These are phyloP conservation scores for Fusarium pseudograminearum DNA, from an alignment of 2,329 filamentous ascomycete species.

Conservation along the genomic window DNA sequence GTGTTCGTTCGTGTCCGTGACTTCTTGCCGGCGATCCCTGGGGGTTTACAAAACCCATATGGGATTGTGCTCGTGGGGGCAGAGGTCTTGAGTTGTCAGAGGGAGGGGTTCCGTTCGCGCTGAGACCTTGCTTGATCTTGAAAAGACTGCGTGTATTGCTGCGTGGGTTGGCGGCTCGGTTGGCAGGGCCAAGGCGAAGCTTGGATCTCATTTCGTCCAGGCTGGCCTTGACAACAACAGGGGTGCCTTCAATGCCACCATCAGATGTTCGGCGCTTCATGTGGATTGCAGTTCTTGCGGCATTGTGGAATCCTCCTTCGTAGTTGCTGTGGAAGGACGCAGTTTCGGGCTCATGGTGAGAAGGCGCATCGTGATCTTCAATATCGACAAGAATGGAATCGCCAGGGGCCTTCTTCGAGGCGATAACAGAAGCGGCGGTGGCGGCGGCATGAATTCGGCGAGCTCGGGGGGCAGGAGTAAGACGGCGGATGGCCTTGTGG, in stretches of 20 bases:
- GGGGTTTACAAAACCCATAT: constrained; percentile 36
- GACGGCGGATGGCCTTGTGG: constrained; percentile 94
- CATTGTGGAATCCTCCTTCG: constrained; percentile 56
- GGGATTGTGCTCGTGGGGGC: constrained; percentile 41
- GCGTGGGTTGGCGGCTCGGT: constrained; percentile 71
- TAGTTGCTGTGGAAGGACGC: constrained; percentile 57
- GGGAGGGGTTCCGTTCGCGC: constrained; percentile 19
- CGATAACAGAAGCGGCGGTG: constrained; percentile 48
- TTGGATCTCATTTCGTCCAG: constrained; percentile 73
- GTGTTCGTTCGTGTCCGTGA: constrained; percentile 48
- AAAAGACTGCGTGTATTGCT: constrained; percentile 72
- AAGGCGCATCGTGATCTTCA: constrained; percentile 56
- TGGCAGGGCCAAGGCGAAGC: constrained; percentile 75
- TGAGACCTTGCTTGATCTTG: constrained; percentile 70
- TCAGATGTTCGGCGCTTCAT: constrained; percentile 71
- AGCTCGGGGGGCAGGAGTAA: constrained; percentile 84
- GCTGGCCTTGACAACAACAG: constrained; percentile 69
- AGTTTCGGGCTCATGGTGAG: constrained; percentile 43
- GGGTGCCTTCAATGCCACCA: constrained; percentile 60
- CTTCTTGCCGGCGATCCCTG: constrained; percentile 4
- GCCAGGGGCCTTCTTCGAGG: constrained; percentile 50
- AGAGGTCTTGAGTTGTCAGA: constrained; percentile 33
- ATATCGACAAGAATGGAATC: constrained; percentile 54
- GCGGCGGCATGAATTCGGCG: constrained; percentile 62
- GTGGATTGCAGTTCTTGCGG: constrained; percentile 67